Conservation (phyloP, 2,329 filamentous ascomycete genomes). For the Drechslerella stenobrocha region DNA sequence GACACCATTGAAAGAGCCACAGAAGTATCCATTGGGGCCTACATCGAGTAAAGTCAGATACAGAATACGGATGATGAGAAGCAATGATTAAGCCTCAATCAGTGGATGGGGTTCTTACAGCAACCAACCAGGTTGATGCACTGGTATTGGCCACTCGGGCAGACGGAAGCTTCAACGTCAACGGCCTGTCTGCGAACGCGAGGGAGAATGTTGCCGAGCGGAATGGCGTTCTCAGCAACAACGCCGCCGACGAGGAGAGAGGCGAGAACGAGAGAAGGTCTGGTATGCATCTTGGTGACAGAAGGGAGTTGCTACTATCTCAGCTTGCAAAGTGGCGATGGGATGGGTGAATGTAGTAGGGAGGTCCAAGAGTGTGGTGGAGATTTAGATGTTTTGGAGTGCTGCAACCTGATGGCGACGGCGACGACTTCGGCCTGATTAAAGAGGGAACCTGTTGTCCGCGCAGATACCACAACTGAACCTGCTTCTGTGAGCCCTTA, state of each 20-base stretch:
- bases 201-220: conserved; percentile 24
- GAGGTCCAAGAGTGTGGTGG: not conserved
- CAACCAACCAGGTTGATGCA: conserved; percentile 33
- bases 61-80: no score
- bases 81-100: no score
- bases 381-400: no score
- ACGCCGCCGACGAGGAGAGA: conserved; percentile 18
- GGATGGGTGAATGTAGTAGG: not conserved
- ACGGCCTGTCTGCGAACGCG: conserved; percentile 25
- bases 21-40: conserved; percentile 37
- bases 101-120: conserved; percentile 36
- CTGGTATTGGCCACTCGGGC: conserved; percentile 26
- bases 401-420: no score
- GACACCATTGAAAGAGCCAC: conserved; percentile 35
- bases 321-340: not conserved
- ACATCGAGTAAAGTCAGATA: not conserved
- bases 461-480: no score
- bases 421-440: no score
- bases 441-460: not conserved
- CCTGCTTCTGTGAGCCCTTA: no score
- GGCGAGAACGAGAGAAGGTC: conserved; percentile 17
- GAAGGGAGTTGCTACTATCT: not conserved
- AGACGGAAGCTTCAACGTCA: conserved; percentile 15
- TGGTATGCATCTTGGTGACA: conserved; percentile 21
- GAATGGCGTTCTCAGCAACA: conserved; percentile 33